Base-by-base conservation (phyloP, 116 monocot genomes). In the Dioscorea cayenensis region DNA sequence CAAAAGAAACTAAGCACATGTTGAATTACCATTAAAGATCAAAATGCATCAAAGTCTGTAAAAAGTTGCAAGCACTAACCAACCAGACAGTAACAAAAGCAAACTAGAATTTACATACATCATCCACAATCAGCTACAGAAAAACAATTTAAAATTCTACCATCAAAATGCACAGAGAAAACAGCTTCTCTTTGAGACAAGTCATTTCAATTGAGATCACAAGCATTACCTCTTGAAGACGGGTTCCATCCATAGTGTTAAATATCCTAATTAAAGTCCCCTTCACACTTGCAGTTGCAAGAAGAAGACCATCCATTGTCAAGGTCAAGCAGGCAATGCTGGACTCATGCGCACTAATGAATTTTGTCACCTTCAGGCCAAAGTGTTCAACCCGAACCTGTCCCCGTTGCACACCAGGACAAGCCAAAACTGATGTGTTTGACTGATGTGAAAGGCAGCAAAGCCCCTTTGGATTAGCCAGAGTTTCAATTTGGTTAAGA, bases 191-290 rank as follows among this genome's bases (percentile, higher is more conserved):
- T 43, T 43, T 43, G 43, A 43, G 43, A 43, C 0, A 43, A 43
- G 43, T 43, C 12, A 43, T 43, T 43, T 43, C 11, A 43, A 43
- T 43, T 43, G 5, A 43, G 12, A 43, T 43, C 5, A 43, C 43
- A 36, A 3, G 4, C 17, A 66, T 65, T 82, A 86, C 86, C 82
- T 86, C 86, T 82, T 86, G 86, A 20, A 86, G 58, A 1, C 58
- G 76, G 8, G 86, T 79, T 29, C 86, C 86, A 82, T 86, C 86
- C 73, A 77, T 73, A 14, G 85, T 86, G 64, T 79, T 86, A 74
- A 82, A 86, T 49, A 82, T 66, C 52, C 86, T 76, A 43, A 86
- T 76, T 21, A 81, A 55, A 11, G 86, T 81, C 0, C 81, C 86
- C 64, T 86, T 86, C 4, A 71, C 38, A 27, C 86, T 86, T 49